Conservation (phyloP, 2,329 filamentous ascomycete species). For the Penicillium hordei region DNA sequence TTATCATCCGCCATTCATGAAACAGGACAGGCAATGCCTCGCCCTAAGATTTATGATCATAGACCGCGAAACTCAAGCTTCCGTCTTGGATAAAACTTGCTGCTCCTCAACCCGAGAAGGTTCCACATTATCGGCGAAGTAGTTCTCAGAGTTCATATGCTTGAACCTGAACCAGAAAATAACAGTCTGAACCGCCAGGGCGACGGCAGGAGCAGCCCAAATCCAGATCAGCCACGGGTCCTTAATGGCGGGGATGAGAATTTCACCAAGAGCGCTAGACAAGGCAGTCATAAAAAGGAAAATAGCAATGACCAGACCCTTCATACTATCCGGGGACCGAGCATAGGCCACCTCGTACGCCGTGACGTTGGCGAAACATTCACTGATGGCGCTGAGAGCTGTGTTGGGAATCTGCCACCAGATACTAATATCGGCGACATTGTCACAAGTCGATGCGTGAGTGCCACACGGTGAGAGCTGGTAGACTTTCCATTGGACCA, state of each 20-base stretch:
- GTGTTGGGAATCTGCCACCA: slow-evolving; percentile 46
- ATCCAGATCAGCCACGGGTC: slow-evolving; percentile 53
- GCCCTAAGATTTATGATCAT: not conserved
- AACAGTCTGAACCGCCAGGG: slow-evolving; percentile 48
- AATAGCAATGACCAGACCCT: slow-evolving; percentile 44
- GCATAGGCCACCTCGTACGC: slow-evolving; percentile 50
- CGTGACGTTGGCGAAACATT: slow-evolving; percentile 47
- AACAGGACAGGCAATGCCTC: not conserved
- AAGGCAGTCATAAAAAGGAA: slow-evolving; percentile 46
- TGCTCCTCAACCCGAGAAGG: not conserved
- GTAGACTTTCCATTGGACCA: slow-evolving; percentile 40
- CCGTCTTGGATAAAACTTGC: not conserved
- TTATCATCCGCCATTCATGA: not conserved
- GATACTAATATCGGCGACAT: slow-evolving; percentile 43
- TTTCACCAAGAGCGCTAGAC: slow-evolving; percentile 43
- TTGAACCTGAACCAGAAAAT: slow-evolving; percentile 52
- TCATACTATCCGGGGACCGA: slow-evolving; percentile 45
- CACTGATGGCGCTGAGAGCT: slow-evolving; percentile 40
- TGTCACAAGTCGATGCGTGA: slow-evolving; percentile 40
- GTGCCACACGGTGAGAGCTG: slow-evolving; percentile 47
- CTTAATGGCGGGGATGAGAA: slow-evolving; percentile 45
- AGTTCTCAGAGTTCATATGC: not conserved
- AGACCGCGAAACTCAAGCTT: not conserved
- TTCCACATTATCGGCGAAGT: not conserved
- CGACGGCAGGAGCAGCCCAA: slow-evolving; percentile 52